These are phyloP conservation scores for Fusarium lyarnte DNA, from an alignment of 2,329 filamentous ascomycete genomes.

Conservation along the genomic window DNA sequence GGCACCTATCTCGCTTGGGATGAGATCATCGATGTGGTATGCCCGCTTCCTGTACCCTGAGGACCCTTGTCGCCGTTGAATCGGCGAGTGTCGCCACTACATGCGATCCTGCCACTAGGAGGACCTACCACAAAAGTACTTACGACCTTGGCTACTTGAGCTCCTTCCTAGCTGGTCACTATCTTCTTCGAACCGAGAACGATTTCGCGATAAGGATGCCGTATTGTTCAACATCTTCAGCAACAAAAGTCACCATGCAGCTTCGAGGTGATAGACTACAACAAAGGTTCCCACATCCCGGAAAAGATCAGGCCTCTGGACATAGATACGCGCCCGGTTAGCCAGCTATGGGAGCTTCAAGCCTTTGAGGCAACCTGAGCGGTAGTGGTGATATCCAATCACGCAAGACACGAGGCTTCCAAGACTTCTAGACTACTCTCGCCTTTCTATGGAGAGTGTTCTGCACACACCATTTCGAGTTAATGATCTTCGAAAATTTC, in stretches of 20 bases:
- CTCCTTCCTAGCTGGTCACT: constrained; percentile 37
- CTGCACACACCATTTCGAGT: background rate
- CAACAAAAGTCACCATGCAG: background rate
- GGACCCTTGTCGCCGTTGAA: constrained; percentile 2
- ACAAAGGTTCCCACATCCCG: constrained; percentile 13
- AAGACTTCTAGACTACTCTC: constrained; percentile 11
- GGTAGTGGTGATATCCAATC: background rate
- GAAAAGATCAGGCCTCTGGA: background rate
- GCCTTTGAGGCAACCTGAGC: background rate
- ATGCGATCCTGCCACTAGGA: background rate
- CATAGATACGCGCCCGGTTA: background rate
- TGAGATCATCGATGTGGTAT: constrained; percentile 17
- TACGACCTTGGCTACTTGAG: constrained; percentile 4
- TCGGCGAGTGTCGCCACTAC: background rate
- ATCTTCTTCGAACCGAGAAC: background rate
- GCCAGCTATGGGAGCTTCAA: background rate
- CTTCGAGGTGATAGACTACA: background rate
- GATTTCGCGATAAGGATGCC: constrained; percentile 22
- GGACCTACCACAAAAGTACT: constrained; percentile 28
- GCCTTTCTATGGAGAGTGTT: background rate
- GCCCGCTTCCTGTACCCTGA: constrained; percentile 6
- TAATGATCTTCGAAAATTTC: background rate
- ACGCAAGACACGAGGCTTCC: background rate
- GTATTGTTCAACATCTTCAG: constrained; percentile 8
- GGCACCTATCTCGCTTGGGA: background rate